Evolutionary conservation across 139 green algal genomes (phyloP), one percentile per base, ranked within the genome.

Genomic region (Chlorella sp.): DNA sequence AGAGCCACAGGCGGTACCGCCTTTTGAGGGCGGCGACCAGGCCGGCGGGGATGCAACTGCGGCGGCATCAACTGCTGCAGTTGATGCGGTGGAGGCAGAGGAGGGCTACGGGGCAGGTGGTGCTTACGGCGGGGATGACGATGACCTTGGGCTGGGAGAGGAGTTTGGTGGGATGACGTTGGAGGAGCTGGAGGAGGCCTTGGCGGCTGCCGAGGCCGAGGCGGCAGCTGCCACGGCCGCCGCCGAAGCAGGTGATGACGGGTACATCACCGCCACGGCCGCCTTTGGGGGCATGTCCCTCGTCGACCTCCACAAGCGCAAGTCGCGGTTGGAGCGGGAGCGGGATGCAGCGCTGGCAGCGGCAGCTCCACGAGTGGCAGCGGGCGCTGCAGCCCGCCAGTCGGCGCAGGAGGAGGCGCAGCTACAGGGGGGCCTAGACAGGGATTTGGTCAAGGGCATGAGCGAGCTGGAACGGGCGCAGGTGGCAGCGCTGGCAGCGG

Each of bases 391-490:
- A 9, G 22, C 22, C 24, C 64, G 48, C 48, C 7, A 9, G 11
- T 32, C 64, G 11, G 64, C 21, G 21, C 21, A 71, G 64, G 64
- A 28, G 21, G 64, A 71, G 64, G 64, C 64, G 24, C 64, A 26
- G 64, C 64, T 71, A 2, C 64, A 71, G 64, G 64, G 64, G 11
- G 11, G 7, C 64, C 22, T 71, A 14, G 64, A 26, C 64, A 28
- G 22, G 19, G 64, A 71, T 2, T 14, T 71, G 64, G 21, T 71
- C 2, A 26, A 71, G 11, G 21, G 22, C 22, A 28, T 71, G 64
- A 71, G 73, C 85, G 60, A 42, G 37, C 71, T 92, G 39, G 75
- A 92, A 76, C 69, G 71, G 14, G 89, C 79, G 26, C 87, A 85
- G 32, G 85, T 82, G 16, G 85, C 57, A 9, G 53, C 84, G 19